Percentiles rank a stretch among this genome's conserved stretches.
Conservation (phyloP, 73 alveolate species). For the Stentor roeselii region DNA sequence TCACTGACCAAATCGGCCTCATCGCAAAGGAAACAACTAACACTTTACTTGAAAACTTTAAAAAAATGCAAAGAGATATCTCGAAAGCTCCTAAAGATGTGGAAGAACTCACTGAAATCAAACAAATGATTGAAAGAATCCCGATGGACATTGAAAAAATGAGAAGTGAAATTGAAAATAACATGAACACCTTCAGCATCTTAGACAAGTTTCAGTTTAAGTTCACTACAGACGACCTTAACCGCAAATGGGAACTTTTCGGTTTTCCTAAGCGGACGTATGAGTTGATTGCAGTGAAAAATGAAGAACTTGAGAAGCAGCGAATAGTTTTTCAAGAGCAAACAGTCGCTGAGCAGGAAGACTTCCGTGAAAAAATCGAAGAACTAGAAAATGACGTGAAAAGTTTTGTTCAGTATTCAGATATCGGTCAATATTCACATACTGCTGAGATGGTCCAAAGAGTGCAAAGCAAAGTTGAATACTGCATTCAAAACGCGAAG, state of each 20-base stretch:
- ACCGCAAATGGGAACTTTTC: constrained; percentile 90
- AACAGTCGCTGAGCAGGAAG: constrained; percentile 88
- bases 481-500: constrained; percentile 83
- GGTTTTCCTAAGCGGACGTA: constrained; percentile 92
- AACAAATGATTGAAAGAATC: constrained; percentile 81
- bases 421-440: constrained; percentile 84
- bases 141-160: constrained; percentile 91
- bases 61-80: constrained; percentile 90
- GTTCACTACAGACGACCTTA: constrained; percentile 80
- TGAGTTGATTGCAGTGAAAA: constrained; percentile 80
- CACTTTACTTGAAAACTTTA: constrained; percentile 79
- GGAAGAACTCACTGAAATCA: constrained; percentile 93
- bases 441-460: constrained; percentile 84
- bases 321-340: constrained; percentile 84
- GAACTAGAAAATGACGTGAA: constrained; percentile 83
- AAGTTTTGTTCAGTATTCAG: constrained; percentile 86
- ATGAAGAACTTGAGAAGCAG: constrained; percentile 86
- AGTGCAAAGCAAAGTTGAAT: constrained; percentile 81
- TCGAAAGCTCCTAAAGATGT: constrained; percentile 88
- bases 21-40: constrained; percentile 90
- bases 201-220: constrained; percentile 91
- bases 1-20: constrained; percentile 85
- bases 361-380: constrained; percentile 88
- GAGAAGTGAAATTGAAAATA: constrained; percentile 76
- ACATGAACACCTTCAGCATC: constrained; percentile 84